These are phyloP conservation scores for Sphaerulina vaccinii DNA, from an alignment of 2,329 filamentous ascomycete species.

Conservation along the genomic window DNA sequence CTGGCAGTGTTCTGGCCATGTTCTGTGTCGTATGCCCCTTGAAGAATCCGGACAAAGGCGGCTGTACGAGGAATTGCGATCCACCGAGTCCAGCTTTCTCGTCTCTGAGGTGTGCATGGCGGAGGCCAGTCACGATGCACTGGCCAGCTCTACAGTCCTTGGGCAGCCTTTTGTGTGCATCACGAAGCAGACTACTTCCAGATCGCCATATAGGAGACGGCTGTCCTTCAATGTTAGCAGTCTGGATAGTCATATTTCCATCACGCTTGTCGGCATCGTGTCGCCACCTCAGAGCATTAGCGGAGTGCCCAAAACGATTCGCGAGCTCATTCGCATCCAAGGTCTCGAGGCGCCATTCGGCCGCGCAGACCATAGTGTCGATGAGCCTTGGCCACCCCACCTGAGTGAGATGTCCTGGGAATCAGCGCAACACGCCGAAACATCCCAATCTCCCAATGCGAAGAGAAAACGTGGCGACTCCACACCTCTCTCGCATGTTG, in stretches of 20 bases:
- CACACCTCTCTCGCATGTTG: too few relatives aligned
- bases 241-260: conserved; percentile 1
- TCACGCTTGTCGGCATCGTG: conserved; percentile 5
- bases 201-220: neutral
- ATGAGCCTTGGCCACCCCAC: too few relatives aligned
- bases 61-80: neutral
- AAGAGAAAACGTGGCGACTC: too few relatives aligned
- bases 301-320: neutral
- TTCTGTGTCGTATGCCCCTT: conserved; percentile 2
- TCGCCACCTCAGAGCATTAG: conserved; percentile 5
- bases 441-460: too few relatives aligned
- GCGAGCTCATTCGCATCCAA: neutral
- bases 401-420: too few relatives aligned
- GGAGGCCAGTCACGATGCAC: neutral
- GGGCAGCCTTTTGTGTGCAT: conserved; percentile 3
- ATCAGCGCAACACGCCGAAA: too few relatives aligned
- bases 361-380: conserved; percentile 7
- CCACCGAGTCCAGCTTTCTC: neutral
- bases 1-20: neutral
- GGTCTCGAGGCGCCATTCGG: conserved; percentile 5
- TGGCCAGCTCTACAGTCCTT: too few relatives aligned
- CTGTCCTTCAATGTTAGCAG: neutral
- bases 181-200: neutral
- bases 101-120: neutral
- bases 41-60: neutral